phyloP scores from a whole-genome alignment of 495 filamentous ascomycete genomes.

The Neurospora sp. region DNA sequence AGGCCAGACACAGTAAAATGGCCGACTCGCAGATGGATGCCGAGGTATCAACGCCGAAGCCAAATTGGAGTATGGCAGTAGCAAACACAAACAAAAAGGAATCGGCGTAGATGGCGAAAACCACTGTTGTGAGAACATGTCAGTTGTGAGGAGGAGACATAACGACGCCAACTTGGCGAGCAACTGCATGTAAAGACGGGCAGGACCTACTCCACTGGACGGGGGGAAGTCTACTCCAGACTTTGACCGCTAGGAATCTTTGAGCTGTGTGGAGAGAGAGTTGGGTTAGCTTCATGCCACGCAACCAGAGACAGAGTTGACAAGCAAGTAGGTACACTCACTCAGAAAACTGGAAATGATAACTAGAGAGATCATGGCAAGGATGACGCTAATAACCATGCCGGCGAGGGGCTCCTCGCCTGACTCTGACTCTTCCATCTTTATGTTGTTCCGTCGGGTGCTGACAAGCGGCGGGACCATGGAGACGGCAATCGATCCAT shows the following conservation, averaged over 20 bases:
- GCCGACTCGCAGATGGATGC: slow-evolving; percentile 34
- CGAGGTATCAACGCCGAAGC: slow-evolving; percentile 35
- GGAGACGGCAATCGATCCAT: not conserved
- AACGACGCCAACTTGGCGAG: not conserved
- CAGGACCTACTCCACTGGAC: slow-evolving; percentile 36
- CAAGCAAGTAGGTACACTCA: slow-evolving; percentile 14
- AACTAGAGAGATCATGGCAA: slow-evolving; percentile 31
- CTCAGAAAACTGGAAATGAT: slow-evolving; percentile 37
- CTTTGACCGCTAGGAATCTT: slow-evolving; percentile 25
- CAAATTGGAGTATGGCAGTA: slow-evolving; percentile 40
- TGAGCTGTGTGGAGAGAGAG: slow-evolving; percentile 20
- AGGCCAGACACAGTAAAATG: slow-evolving; percentile 40
- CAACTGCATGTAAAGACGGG: not conserved
- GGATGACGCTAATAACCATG: slow-evolving; percentile 29
- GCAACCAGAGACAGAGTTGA: not conserved
- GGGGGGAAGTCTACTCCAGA: slow-evolving; percentile 35
- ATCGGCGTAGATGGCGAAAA: slow-evolving; percentile 41
- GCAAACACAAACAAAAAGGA: slow-evolving; percentile 41
- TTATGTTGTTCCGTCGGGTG: not conserved
- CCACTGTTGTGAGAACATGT: slow-evolving; percentile 21
- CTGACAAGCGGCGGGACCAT: slow-evolving; percentile 11
- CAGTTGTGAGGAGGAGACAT: not conserved
- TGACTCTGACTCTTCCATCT: not conserved
- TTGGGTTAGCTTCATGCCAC: not conserved
- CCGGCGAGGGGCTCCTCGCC: slow-evolving; percentile 24